Conservation (phyloP, 164 flowering plant species). For the Brasenia schreberi region DNA sequence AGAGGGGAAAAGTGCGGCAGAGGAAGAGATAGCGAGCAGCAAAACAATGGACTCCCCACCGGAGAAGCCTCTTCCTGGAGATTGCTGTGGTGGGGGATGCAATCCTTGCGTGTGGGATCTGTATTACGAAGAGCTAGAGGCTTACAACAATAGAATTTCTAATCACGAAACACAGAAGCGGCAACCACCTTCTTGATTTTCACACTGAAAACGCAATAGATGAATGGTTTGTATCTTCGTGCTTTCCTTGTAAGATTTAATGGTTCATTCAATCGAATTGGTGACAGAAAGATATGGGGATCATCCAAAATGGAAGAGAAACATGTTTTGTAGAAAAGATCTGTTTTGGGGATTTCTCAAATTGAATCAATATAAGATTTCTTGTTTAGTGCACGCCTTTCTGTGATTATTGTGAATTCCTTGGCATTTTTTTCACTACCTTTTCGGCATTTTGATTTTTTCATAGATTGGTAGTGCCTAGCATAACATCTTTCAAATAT, state of each 20-base stretch:
- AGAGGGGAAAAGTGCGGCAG: constrained; percentile 2
- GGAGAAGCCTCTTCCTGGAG: constrained; percentile 84
- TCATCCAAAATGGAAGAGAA: not conserved
- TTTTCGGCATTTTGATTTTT: too few relatives aligned
- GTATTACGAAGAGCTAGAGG: constrained; percentile 90
- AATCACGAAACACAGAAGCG: not conserved
- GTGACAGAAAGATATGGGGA: too few relatives aligned
- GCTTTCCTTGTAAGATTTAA: not conserved
- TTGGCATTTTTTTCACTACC: too few relatives aligned
- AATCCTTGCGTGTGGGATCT: constrained; percentile 93
- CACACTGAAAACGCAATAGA: not conserved
- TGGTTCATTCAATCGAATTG: too few relatives aligned
- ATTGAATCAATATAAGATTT: not conserved
- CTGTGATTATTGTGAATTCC: too few relatives aligned
- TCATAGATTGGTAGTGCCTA: too few relatives aligned
- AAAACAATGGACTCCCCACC: constrained; percentile 19
- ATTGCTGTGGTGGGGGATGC: constrained; percentile 96
- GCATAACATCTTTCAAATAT: too few relatives aligned
- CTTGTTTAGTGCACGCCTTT: not conserved
- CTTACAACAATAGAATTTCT: constrained; percentile 28
- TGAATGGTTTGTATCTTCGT: not conserved
- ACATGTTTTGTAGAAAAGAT: not conserved
- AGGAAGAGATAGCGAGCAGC: not conserved
- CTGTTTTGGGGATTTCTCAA: not conserved
- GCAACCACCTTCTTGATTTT: not conserved